These are phyloP conservation scores for Tuber calosporum DNA, from an alignment of 495 filamentous ascomycete species.

Conservation along the genomic window DNA sequence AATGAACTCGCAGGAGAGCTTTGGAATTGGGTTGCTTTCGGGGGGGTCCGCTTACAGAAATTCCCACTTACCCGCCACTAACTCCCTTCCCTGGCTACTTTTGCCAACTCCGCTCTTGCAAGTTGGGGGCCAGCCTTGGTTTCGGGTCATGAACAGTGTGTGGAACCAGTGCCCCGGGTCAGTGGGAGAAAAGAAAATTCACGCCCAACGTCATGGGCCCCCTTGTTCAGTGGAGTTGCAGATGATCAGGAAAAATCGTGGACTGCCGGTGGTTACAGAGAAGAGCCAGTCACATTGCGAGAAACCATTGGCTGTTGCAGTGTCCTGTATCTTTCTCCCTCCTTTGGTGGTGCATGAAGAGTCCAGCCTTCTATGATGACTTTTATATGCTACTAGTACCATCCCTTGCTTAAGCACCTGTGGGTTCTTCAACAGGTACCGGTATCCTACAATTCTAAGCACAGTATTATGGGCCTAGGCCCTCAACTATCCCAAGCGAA, in stretches of 20 bases:
- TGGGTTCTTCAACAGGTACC: neutral
- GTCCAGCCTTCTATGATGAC: neutral
- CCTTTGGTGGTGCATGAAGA: neutral
- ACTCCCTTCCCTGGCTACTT: conserved; percentile 34
- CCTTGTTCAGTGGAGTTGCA: conserved; percentile 12
- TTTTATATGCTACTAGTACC: neutral
- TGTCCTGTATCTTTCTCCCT: neutral
- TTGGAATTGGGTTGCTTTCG: conserved; percentile 19
- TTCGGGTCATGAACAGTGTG: conserved; percentile 31
- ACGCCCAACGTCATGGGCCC: conserved; percentile 34
- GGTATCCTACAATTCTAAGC: neutral
- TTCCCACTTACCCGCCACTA: conserved; percentile 38
- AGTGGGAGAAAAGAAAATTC: conserved; percentile 25
- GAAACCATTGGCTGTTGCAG: neutral
- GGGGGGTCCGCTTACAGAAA: conserved; percentile 28
- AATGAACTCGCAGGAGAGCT: no score
- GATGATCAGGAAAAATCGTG: neutral
- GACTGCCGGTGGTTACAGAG: neutral
- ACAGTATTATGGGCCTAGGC: neutral
- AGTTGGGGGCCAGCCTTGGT: conserved; percentile 37
- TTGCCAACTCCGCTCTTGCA: conserved; percentile 30
- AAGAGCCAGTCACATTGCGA: neutral
- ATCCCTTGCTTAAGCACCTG: neutral
- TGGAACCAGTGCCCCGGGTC: conserved; percentile 31
- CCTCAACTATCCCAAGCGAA: neutral